Conservation (phyloP, 2,329 filamentous ascomycete species). For the Diatrype stigma region DNA sequence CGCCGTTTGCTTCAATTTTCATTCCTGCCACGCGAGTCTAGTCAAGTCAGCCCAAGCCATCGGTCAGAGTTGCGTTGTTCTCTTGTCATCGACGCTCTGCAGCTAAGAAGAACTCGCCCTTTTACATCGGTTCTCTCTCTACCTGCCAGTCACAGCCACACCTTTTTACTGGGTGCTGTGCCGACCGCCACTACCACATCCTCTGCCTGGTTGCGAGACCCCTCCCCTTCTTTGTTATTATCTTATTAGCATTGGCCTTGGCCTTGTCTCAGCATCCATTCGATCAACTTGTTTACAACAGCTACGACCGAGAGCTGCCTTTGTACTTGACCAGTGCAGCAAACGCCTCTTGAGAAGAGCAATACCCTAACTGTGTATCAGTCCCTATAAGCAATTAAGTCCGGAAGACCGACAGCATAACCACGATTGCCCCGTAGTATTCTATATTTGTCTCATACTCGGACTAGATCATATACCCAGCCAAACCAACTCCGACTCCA, state of each 20-base stretch:
- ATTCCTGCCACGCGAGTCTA: not conserved
- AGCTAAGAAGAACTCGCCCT: not conserved
- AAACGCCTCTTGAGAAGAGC: not conserved
- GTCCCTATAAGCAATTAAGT: not conserved
- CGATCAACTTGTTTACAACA: not conserved
- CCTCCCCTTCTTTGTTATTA: not conserved
- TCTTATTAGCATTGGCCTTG: not conserved
- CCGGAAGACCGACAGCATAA: not conserved
- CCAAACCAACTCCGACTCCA: not conserved
- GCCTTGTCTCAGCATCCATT: not conserved
- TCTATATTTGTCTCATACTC: not conserved
- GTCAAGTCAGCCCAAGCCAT: not conserved
- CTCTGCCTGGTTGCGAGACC: not conserved
- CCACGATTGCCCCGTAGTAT: not conserved
- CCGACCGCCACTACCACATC: not conserved
- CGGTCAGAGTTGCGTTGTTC: too few relatives aligned
- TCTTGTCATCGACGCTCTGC: too few relatives aligned
- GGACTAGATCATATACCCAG: not conserved
- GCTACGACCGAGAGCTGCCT: not conserved
- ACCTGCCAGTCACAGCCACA: not conserved
- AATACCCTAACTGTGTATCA: not conserved
- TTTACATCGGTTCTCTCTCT: not conserved
- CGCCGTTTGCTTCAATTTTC: not conserved
- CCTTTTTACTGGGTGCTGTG: not conserved
- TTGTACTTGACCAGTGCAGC: not conserved